These are phyloP conservation scores for Nannochloropsis granulata DNA, from an alignment of 108 stramenopile species.

Conservation along the genomic window DNA sequence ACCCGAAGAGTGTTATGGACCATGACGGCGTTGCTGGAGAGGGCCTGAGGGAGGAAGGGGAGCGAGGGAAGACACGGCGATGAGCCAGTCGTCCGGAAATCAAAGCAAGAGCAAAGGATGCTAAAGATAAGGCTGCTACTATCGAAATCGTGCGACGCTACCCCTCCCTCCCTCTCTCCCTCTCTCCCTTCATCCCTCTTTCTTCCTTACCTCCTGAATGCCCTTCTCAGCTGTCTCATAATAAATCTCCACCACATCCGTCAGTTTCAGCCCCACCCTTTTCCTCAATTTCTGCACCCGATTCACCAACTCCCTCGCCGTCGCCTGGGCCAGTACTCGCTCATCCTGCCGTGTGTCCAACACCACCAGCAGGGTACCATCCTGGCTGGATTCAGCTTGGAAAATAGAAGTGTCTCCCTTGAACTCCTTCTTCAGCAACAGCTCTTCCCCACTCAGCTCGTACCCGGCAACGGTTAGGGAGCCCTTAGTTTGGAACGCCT, in stretches of 20 bases:
- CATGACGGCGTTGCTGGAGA: not conserved
- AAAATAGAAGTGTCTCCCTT: conserved; percentile 75
- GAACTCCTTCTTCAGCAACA: conserved; percentile 72
- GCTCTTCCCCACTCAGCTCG: conserved; percentile 49
- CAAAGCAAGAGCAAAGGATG: not conserved
- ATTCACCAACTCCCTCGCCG: conserved; percentile 82
- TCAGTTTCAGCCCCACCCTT: not conserved
- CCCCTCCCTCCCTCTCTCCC: not conserved
- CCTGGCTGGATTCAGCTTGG: conserved; percentile 59
- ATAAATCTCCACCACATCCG: not conserved
- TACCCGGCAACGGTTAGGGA: conserved; percentile 55
- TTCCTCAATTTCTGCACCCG: conserved; percentile 93
- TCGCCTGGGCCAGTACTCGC: conserved; percentile 66
- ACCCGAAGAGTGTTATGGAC: not conserved
- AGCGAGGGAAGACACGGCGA: not conserved
- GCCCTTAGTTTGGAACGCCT: conserved; percentile 34
- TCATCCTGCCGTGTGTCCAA: conserved; percentile 90
- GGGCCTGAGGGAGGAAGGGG: not conserved
- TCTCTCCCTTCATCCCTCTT: not conserved
- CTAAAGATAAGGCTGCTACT: not conserved
- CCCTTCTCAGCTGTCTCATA: not conserved
- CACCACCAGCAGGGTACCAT: conserved; percentile 81
- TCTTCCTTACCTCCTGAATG: not conserved
- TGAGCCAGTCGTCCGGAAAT: not conserved
- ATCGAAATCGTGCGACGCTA: not conserved